Percentiles rank a stretch among this genome's conserved stretches.
Conservation (phyloP, 345 rosid genomes). For the Populus alba region DNA sequence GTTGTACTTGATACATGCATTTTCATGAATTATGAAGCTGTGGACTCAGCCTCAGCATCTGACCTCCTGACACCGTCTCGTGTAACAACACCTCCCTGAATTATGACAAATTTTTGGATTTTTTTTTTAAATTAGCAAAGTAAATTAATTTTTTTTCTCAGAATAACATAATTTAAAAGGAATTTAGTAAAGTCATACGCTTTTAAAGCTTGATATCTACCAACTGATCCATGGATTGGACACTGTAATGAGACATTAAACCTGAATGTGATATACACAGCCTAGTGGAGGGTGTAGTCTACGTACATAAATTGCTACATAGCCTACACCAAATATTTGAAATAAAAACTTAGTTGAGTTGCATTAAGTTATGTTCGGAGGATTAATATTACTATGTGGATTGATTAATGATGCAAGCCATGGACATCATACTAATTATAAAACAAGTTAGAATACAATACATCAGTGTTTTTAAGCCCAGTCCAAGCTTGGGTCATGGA, state of each 20-base stretch:
- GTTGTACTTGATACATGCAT: conserved; percentile 5
- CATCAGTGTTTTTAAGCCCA: background rate
- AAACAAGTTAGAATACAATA: background rate
- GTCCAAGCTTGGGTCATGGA: rapidly evolving
- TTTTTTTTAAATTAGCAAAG: too few species aligned
- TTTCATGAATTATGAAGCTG: conserved; percentile 4
- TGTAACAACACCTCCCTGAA: conserved; percentile 9
- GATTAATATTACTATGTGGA: background rate
- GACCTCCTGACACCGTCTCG: background rate
- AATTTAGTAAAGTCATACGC: too few species aligned
- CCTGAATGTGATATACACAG: too few species aligned
- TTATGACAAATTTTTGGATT: background rate
- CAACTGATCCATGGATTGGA: too few species aligned
- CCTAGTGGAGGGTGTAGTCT: background rate
- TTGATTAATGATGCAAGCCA: too few species aligned
- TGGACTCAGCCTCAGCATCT: conserved; percentile 11
- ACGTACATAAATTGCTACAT: background rate
- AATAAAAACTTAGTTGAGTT: background rate
- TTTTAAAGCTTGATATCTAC: too few species aligned
- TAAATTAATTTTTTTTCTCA: too few species aligned
- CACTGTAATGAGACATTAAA: too few species aligned
- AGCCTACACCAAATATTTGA: background rate
- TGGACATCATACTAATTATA: too few species aligned
- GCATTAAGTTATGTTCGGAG: background rate
- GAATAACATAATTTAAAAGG: too few species aligned